Conservation (phyloP, 805 yeast species). For the Millerago galiae region DNA sequence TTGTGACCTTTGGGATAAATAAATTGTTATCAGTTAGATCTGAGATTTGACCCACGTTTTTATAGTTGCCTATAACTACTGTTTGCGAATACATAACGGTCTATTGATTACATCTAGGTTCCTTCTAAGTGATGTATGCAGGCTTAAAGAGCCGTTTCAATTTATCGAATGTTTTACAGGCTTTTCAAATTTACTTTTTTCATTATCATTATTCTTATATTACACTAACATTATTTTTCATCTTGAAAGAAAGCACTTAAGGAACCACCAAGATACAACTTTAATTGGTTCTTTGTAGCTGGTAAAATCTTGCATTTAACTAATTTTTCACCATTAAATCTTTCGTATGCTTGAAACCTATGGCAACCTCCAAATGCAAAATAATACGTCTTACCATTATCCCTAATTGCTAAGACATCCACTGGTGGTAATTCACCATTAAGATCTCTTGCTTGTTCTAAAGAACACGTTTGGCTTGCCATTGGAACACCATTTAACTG, state of each 20-base stretch:
- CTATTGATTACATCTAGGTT: too few species aligned
- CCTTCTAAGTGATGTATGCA: too few species aligned
- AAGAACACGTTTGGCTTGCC: constrained; percentile 55
- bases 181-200: too few species aligned
- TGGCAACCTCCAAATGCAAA: constrained; percentile 93
- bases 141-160: too few species aligned
- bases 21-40: too few species aligned
- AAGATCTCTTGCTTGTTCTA: constrained; percentile 29
- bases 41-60: too few species aligned
- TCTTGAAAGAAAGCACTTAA: constrained; percentile 36
- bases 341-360: constrained; percentile 80
- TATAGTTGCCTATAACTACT: too few species aligned
- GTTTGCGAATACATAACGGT: too few species aligned
- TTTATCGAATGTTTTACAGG: too few species aligned
- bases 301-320: constrained; percentile 74
- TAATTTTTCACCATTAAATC: constrained; percentile 35
- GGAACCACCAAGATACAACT: constrained; percentile 65
- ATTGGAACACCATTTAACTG: constrained; percentile 59
- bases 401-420: constrained; percentile 66
- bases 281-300: constrained; percentile 62
- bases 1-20: too few species aligned
- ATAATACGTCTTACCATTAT: constrained; percentile 53
- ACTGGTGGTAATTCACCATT: constrained; percentile 74
- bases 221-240: not conserved
- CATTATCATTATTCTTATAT: too few species aligned